Evolutionary conservation across 2,329 filamentous ascomycete species (phyloP), one percentile per base, ranked within the genome.

Genomic region (Fusarium sp.): DNA sequence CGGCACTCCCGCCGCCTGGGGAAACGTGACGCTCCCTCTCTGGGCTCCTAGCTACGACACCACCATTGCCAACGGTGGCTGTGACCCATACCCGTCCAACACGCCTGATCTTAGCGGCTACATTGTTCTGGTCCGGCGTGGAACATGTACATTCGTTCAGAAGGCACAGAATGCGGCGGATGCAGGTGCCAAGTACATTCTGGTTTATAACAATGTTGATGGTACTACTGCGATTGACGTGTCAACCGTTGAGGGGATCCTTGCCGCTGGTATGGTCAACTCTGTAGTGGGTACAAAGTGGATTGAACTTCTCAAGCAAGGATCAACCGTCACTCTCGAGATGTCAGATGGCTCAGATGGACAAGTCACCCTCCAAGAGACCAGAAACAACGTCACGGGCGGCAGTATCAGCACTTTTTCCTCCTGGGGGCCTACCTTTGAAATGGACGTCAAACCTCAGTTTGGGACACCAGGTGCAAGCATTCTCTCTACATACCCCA

Each of bases 351-450:
- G 82, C 23, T 67, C 64, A 62, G 48, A 55, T 3, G 53, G 64
- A 10, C 28, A 76, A 31, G 72, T 75, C 53, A 75, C 78, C 23
- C 70, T 85, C n/a, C 66, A 72, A 31, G 68, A 77, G 50, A 64
- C 70, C 47, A 43, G 75, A 54, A 88, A 88, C 77, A 76, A 73
- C 3, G 58, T 72, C 2, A 85, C 83, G 1, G 87, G 85, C 2
- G 89, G 88, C 3, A 85, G 83, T 54, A 73, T 87, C 27, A 88
- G 85, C 72, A 78, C 77, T 7, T 89, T 80, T 75, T 88, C 85
- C 51, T 86, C 84, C 23, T 91, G 88, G 89, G 89, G 89, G 9
- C 89, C 89, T 3, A 88, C 85, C 12, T 90, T 83, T 75, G 88
- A 90, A 71, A 80, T 88, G 60, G 83, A 86, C 52, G 77, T 87